phyloP scores from a whole-genome alignment of 2,329 filamentous ascomycete genomes.

The Botrytis deweyae region DNA sequence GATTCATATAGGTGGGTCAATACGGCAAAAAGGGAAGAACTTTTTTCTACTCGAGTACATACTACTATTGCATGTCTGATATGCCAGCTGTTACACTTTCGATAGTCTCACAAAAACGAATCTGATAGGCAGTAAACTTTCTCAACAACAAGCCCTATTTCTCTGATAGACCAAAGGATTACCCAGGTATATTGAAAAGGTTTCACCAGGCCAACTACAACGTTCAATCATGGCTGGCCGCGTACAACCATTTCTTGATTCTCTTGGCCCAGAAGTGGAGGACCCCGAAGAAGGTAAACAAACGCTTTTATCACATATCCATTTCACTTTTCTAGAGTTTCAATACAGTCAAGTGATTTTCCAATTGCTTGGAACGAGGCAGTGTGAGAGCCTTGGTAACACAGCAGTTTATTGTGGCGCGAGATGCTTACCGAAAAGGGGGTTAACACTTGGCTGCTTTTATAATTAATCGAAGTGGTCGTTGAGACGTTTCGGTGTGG shows the following conservation, averaged over 20 bases:
- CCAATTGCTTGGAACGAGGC: constrained; percentile 9
- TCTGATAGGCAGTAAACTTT: neutral
- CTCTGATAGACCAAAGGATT: neutral
- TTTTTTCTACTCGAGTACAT: neutral
- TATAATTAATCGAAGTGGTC: neutral
- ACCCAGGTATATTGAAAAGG: neutral
- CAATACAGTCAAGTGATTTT: constrained; percentile 13
- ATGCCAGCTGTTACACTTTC: neutral
- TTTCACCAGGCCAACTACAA: neutral
- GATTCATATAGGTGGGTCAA: constrained; percentile 5
- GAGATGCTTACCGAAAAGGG: constrained; percentile 2
- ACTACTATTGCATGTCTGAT: neutral
- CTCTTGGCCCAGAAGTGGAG: constrained; percentile 51
- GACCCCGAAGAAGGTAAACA: constrained; percentile 60
- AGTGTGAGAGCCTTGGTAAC: constrained; percentile 16
- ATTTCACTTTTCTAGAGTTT: neutral
- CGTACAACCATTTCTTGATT: constrained; percentile 41
- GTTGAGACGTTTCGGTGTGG: neutral
- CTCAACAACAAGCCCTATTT: constrained; percentile 1
- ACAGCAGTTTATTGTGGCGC: constrained; percentile 7
- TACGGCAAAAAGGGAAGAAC: neutral
- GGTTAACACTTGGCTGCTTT: neutral
- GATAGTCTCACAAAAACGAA: neutral
- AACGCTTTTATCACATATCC: neutral
- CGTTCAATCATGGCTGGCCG: constrained; percentile 19